Evolutionary conservation across 2,329 filamentous ascomycete species (phyloP).

Genomic region (Claviceps digitariae): DNA sequence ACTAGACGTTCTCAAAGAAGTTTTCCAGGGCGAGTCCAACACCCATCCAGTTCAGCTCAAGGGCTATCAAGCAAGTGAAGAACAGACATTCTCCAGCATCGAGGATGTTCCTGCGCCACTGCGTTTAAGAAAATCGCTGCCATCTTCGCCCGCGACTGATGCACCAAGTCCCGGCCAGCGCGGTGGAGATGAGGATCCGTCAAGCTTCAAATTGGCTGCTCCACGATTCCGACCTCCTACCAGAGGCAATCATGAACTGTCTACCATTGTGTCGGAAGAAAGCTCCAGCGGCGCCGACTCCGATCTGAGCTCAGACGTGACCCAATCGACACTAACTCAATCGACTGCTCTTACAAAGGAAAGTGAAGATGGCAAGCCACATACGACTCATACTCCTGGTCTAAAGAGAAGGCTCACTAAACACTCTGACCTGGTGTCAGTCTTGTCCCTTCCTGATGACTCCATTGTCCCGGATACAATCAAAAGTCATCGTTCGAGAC

Average conservation of each 20-base stretch:
- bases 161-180: neutral
- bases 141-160: neutral
- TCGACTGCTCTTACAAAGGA: constrained; percentile 35
- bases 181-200: neutral
- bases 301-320: constrained; percentile 34
- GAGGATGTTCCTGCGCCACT: constrained; percentile 12
- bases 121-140: neutral
- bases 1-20: constrained; percentile 45
- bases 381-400: constrained; percentile 32
- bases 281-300: constrained; percentile 31
- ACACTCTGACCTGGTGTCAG: constrained; percentile 87
- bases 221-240: constrained; percentile 34
- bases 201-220: constrained; percentile 15
- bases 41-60: constrained; percentile 30
- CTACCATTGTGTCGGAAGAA: constrained; percentile 43
- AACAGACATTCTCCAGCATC: constrained; percentile 18
- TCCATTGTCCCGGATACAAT: constrained; percentile 41
- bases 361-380: constrained; percentile 14
- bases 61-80: constrained; percentile 35
- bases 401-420: constrained; percentile 71
- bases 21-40: constrained; percentile 48
- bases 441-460: constrained; percentile 61
- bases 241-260: constrained; percentile 40
- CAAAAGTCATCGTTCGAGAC: constrained; percentile 59
- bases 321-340: constrained; percentile 38